A percentile compares a stretch with the other conserved stretches of the same genome.
phyloP scores from a whole-genome alignment of 495 filamentous ascomycete species.

The Apiosordaria backusii region DNA sequence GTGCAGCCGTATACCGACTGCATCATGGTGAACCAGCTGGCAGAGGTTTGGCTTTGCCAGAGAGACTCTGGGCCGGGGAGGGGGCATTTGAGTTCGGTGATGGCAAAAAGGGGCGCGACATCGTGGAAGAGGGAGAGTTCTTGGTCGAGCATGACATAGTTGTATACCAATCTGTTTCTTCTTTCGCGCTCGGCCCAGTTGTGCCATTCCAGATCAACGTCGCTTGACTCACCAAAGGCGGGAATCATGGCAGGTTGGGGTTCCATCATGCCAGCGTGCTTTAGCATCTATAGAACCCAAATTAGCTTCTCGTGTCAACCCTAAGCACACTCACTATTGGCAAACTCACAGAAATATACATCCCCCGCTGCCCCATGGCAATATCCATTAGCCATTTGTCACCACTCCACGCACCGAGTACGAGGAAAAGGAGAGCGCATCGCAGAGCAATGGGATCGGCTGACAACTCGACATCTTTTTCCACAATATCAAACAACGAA shows the following conservation, averaged over 20 bases:
- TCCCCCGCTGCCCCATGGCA: conserved; percentile 63
- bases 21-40: conserved; percentile 48
- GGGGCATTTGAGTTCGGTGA: conserved; percentile 55
- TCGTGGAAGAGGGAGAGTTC: conserved; percentile 64
- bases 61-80: conserved; percentile 55
- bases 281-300: conserved; percentile 44
- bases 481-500: conserved; percentile 61
- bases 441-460: conserved; percentile 56
- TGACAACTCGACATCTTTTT: conserved; percentile 59
- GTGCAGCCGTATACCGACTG: conserved; percentile 46
- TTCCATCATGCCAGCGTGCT: conserved; percentile 52
- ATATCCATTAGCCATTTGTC: conserved; percentile 72
- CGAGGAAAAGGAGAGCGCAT: conserved; percentile 58
- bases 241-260: conserved; percentile 37
- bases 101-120: conserved; percentile 52
- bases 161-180: conserved; percentile 59
- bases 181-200: conserved; percentile 57
- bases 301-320: not conserved
- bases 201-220: conserved; percentile 51
- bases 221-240: conserved; percentile 30
- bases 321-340: not conserved
- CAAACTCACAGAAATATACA: conserved; percentile 59
- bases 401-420: conserved; percentile 61
- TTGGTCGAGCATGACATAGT: conserved; percentile 64
- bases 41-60: conserved; percentile 45